Evolutionary conservation across 306 rosid species (phyloP).

Genomic region (Pyrus pyrifolia): DNA sequence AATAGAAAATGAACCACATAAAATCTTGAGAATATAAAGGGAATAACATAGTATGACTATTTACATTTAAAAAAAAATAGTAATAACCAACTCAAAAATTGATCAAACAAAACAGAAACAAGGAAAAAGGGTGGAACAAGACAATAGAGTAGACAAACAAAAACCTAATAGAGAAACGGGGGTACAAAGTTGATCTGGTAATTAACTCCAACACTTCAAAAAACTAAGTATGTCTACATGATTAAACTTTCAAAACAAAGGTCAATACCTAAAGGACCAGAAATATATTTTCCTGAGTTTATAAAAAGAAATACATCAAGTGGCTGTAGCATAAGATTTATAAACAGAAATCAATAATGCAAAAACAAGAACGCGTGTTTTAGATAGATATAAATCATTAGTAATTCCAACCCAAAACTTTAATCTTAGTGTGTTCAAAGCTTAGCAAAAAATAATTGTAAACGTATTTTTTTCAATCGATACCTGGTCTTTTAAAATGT

Average conservation of each 20-base stretch:
- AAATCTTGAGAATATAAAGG: neutral
- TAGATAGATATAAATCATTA: neutral
- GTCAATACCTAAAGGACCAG: neutral
- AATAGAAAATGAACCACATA: neutral
- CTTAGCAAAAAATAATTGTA: neutral
- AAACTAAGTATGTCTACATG: neutral
- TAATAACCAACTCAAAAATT: neutral
- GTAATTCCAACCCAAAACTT: neutral
- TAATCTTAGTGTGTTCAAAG: neutral
- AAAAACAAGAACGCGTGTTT: neutral
- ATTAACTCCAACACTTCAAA: neutral
- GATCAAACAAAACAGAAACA: neutral
- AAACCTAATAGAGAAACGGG: neutral
- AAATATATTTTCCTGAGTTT: neutral
- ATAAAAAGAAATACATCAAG: neutral
- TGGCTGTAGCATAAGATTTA: neutral
- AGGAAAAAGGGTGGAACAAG: neutral
- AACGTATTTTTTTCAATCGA: neutral
- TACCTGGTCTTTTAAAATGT: constrained; percentile 71
- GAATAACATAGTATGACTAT: neutral
- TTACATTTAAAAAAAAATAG: neutral
- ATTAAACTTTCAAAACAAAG: neutral
- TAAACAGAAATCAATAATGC: neutral
- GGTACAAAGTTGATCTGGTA: neutral
- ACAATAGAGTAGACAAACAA: neutral